Conservation (phyloP, 2,329 filamentous ascomycete species). For the Colletotrichum sp. region DNA sequence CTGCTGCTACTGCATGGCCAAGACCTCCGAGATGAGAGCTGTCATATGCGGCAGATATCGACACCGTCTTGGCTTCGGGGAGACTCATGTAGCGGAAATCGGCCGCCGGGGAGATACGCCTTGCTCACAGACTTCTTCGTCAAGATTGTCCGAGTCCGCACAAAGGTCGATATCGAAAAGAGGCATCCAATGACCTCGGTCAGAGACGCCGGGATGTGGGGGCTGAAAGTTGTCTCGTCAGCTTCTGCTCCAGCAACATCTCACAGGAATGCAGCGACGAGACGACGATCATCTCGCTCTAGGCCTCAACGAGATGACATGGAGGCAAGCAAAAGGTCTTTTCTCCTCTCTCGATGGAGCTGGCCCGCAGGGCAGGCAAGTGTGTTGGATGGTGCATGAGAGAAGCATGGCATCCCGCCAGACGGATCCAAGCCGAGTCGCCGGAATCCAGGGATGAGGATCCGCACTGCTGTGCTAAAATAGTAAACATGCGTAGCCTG, state of each 20-base stretch:
- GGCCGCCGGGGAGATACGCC: neutral
- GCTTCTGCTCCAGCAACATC: neutral
- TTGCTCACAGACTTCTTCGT: neutral
- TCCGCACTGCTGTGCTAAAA: neutral
- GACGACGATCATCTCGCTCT: neutral
- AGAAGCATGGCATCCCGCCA: conserved; percentile 2
- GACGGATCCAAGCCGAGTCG: conserved; percentile 3
- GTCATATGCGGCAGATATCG: neutral
- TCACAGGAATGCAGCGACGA: neutral
- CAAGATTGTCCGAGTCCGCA: neutral
- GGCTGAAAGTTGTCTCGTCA: neutral
- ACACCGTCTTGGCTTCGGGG: neutral
- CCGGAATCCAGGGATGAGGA: neutral
- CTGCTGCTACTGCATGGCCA: neutral
- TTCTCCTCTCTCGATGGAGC: neutral
- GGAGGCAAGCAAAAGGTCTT: neutral
- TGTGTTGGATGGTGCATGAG: neutral
- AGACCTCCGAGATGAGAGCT: neutral
- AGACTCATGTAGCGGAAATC: neutral
- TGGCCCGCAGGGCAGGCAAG: neutral
- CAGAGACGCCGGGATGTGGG: neutral
- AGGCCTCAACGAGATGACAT: neutral
- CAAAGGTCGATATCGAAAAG: neutral
- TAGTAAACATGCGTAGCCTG: neutral
- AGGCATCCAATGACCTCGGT: neutral